Conservation (phyloP, 768 basidiomycete genomes). For the Trametes sanguinea region DNA sequence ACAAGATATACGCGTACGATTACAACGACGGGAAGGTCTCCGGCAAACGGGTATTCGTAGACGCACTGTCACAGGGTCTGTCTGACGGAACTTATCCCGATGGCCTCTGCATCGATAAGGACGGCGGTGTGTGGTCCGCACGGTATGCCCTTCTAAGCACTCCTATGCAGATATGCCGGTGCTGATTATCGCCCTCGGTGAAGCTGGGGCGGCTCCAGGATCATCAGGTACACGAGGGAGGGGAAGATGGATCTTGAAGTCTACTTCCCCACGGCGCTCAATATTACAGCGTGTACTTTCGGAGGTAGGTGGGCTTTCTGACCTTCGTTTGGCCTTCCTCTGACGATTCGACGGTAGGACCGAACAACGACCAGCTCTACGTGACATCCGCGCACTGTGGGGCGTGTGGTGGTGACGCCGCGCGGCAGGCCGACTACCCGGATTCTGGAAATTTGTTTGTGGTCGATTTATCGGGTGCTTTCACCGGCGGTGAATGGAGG, state of each 20-base stretch:
- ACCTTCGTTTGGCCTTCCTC: slow-evolving; percentile 4
- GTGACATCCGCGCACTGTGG: slow-evolving; percentile 58
- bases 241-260: slow-evolving; percentile 60
- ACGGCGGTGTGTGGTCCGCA: slow-evolving; percentile 69
- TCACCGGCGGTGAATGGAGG: slow-evolving; percentile 40
- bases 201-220: slow-evolving; percentile 67
- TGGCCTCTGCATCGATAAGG: slow-evolving; percentile 64
- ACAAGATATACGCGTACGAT: slow-evolving; percentile 68
- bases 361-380: slow-evolving; percentile 61
- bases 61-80: slow-evolving; percentile 55
- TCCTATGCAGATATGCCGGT: slow-evolving; percentile 14
- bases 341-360: slow-evolving; percentile 40
- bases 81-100: slow-evolving; percentile 57
- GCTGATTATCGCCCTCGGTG: slow-evolving; percentile 9
- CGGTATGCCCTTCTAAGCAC: slow-evolving; percentile 38
- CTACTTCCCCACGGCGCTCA: slow-evolving; percentile 59
- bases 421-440: slow-evolving; percentile 49
- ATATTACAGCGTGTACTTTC: slow-evolving; percentile 70
- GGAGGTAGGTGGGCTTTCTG: slow-evolving; percentile 47
- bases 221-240: slow-evolving; percentile 55
- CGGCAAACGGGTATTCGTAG: slow-evolving; percentile 58
- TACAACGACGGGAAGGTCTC: slow-evolving; percentile 56
- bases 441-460: slow-evolving; percentile 59
- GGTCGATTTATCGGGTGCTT: slow-evolving; percentile 49
- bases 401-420: slow-evolving; percentile 56